Conservation (phyloP, 2,329 filamentous ascomycete genomes). For the Paecilomyces niveus region DNA sequence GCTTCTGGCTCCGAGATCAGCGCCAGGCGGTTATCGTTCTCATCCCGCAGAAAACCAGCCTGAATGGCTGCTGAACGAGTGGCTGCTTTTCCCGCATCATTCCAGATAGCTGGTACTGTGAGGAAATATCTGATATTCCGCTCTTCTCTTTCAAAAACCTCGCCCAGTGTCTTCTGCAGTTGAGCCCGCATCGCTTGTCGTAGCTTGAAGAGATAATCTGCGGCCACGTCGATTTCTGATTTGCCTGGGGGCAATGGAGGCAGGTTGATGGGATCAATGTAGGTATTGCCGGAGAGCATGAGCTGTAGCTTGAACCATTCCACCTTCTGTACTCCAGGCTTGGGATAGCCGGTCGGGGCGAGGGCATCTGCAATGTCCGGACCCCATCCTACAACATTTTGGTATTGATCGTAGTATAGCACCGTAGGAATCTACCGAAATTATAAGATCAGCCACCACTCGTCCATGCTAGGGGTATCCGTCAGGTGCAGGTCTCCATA, state of each 20-base stretch:
- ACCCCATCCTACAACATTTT: constrained; percentile 99
- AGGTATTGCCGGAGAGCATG: constrained; percentile 97
- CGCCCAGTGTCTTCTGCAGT: constrained; percentile 89
- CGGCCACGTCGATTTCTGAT: constrained; percentile 98
- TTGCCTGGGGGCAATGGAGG: constrained; percentile 95
- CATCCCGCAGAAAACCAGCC: constrained; percentile 90
- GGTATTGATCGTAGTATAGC: constrained; percentile 99
- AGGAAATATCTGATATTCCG: constrained; percentile 96
- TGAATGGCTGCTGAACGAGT: constrained; percentile 94
- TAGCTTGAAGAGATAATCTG: constrained; percentile 97
- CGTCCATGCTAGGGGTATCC: not conserved
- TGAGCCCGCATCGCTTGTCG: constrained; percentile 95
- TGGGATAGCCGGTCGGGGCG: constrained; percentile 93
- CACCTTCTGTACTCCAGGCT: constrained; percentile 95
- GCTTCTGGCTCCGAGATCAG: constrained; percentile 95
- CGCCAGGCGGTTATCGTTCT: constrained; percentile 94
- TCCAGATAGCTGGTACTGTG: constrained; percentile 99
- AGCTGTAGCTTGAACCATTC: constrained; percentile 99
- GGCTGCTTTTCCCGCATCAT: constrained; percentile 95
- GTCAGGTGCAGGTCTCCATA: constrained; percentile 31
- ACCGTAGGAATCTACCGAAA: constrained; percentile 82
- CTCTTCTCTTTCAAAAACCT: constrained; percentile 97
- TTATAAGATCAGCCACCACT: constrained; percentile 3
- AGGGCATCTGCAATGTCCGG: constrained; percentile 96
- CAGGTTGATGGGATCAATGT: constrained; percentile 98